Conservation (phyloP, 2,329 filamentous ascomycete species). For the Colletotrichum musae region DNA sequence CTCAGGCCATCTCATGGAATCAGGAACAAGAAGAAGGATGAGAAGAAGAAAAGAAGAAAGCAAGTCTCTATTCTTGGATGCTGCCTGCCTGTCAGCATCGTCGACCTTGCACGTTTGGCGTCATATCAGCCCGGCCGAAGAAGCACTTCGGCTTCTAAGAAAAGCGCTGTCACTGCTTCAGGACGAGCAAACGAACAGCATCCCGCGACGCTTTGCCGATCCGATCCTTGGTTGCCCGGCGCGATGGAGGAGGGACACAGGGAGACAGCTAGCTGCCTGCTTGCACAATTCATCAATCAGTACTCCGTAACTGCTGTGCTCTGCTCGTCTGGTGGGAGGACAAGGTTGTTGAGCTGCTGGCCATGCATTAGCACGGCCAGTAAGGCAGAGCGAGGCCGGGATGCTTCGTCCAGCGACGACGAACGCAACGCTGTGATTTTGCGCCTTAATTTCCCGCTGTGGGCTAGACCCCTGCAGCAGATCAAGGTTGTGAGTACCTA, state of each 20-base stretch:
- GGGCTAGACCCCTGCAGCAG: conserved; percentile 26
- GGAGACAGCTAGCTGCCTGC: conserved; percentile 1
- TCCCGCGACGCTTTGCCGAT: conserved; percentile 27
- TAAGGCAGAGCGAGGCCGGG: conserved; percentile 23
- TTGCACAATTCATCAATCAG: conserved; percentile 18
- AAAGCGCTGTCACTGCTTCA: conserved; percentile 38
- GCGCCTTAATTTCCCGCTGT: conserved; percentile 41
- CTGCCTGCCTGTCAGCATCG: conserved; percentile 5
- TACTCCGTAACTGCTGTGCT: no score
- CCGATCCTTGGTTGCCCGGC: conserved; percentile 36
- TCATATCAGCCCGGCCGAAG: conserved; percentile 6
- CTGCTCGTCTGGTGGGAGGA: neutral
- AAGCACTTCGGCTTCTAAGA: conserved; percentile 25
- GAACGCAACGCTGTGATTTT: conserved; percentile 40
- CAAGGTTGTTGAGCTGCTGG: neutral
- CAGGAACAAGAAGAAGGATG: neutral
- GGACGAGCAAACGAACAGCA: conserved; percentile 19
- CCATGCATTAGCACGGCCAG: conserved; percentile 5
- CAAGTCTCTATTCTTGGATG: conserved; percentile 12
- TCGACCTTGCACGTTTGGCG: conserved; percentile 7
- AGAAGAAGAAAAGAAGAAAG: neutral
- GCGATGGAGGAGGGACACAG: conserved; percentile 1
- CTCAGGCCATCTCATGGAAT: conserved; percentile 4
- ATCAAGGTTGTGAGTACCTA: neutral
- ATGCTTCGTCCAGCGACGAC: conserved; percentile 21